Evolutionary conservation across 2,329 filamentous ascomycete species (phyloP), one percentile per base, ranked within the genome.

Genomic region (Trichoderma sp.): DNA sequence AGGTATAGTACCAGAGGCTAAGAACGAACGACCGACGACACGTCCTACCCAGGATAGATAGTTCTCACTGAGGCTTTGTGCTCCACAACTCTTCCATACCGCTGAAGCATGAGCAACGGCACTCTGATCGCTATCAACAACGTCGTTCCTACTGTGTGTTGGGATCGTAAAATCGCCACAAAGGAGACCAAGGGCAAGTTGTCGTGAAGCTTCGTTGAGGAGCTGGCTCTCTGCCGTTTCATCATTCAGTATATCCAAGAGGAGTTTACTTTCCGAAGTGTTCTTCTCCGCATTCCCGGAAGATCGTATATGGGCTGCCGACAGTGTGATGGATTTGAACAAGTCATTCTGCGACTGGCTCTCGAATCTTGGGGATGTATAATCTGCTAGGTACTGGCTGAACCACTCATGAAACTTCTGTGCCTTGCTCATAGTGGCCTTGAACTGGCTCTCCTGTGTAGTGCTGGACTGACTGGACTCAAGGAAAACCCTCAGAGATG

Each of bases 11-110:
- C 94, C 94, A 32, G 90, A 93, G 17, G 92, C 88, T 50, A 92
- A 90, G 81, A 95, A 98, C 0, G 93, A 91, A 78, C 94, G 89
- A 8, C 97, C 96, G 58, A 98, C 85, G 2, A 95, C 92, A 73
- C 91, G 88, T 3, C 93, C 95, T 58, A 93, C 92, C 97, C 97
- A 99, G 1, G 93, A 84, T 1, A 94, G 83, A 78, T 96, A 98
- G 17, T 89, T 87, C 30, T 88, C 83, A 70, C 90, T 92, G 17
- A 91, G 84, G 2, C 87, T 83, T 47, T 87, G 84, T n/a, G 88
- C 85, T 71, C 88, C 86, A 75, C 94, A 92, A 55, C 92, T 94
- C 78, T 91, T 90, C 91, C 92, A 96, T 0, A 98, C 86, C 20
- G 90, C 88, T 13, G 90, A 84, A 2, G 90, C 88, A 77, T 91